Conservation (phyloP, 2,329 filamentous ascomycete genomes). For the Mycosphaerella sp. region DNA sequence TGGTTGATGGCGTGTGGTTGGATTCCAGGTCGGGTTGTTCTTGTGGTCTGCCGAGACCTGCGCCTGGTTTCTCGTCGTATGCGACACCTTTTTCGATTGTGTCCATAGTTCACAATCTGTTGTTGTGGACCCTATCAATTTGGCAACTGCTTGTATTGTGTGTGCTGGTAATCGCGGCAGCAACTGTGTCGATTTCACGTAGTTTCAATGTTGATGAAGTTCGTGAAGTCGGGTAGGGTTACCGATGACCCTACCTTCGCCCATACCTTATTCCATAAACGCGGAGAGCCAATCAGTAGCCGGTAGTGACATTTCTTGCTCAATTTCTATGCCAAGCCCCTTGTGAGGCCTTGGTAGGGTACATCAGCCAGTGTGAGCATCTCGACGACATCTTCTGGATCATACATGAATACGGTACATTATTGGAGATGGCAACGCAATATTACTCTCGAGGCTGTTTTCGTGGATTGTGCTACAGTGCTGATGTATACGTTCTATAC, state of each 20-base stretch:
- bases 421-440: no score
- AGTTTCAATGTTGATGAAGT: no score
- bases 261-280: not conserved
- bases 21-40: not conserved
- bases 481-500: no score
- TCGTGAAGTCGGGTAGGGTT: not conserved
- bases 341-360: not conserved
- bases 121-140: no score
- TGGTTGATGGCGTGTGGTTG: not conserved
- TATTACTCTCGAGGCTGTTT: no score
- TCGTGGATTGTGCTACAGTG: no score
- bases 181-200: no score
- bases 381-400: not conserved
- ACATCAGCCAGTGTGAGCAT: not conserved
- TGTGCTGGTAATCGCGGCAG: no score
- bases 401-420: no score
- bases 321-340: not conserved
- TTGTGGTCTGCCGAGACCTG: constrained; percentile 11
- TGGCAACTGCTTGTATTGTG: not conserved
- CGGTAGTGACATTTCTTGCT: not conserved
- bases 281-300: not conserved
- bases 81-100: constrained; percentile 20
- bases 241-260: not conserved
- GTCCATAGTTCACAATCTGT: no score
- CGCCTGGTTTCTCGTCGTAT: constrained; percentile 13